Conservation (phyloP, 2,329 filamentous ascomycete genomes). For the Mycosphaerelloides madeirae region DNA sequence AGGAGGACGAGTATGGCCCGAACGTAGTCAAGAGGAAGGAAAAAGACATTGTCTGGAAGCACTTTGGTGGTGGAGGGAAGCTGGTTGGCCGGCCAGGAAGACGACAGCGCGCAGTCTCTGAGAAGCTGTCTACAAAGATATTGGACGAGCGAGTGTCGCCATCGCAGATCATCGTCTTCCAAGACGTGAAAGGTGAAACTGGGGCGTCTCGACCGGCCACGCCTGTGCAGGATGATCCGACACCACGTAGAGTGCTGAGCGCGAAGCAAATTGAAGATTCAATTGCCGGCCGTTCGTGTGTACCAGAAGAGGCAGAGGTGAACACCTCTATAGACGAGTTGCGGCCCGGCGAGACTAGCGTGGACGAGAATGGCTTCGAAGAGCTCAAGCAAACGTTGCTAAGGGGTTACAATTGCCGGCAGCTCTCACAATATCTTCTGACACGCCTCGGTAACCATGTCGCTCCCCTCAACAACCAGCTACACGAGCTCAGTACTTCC, state of each 20-base stretch:
- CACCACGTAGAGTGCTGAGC: conserved; percentile 11
- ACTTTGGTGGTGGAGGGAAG: conserved; percentile 35
- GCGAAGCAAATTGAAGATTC: conserved; percentile 21
- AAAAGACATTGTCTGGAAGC: conserved; percentile 2
- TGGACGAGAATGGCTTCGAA: conserved; percentile 21
- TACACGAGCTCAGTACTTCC: not conserved
- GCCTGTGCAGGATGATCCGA: not conserved
- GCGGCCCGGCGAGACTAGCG: conserved; percentile 18
- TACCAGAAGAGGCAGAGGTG: conserved; percentile 24
- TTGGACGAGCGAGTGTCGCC: conserved; percentile 18
- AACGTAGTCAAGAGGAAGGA: not conserved
- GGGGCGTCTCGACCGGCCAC: not conserved
- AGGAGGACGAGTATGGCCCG: not conserved
- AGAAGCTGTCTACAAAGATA: conserved; percentile 19
- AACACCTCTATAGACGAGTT: conserved; percentile 27
- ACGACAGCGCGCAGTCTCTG: conserved; percentile 23
- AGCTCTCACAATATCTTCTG: conserved; percentile 23
- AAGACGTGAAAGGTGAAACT: conserved; percentile 11
- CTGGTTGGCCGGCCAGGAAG: conserved; percentile 26
- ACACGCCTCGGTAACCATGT: not conserved
- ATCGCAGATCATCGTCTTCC: conserved; percentile 20
- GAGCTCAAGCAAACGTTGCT: conserved; percentile 17
- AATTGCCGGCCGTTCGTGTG: conserved; percentile 11
- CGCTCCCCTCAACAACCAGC: not conserved
- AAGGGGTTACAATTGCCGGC: conserved; percentile 22